Evolutionary conservation across 129 eudicot genomes (phyloP), one percentile per base, ranked within the genome.

Genomic region (Chrysanthemum makinoi): DNA sequence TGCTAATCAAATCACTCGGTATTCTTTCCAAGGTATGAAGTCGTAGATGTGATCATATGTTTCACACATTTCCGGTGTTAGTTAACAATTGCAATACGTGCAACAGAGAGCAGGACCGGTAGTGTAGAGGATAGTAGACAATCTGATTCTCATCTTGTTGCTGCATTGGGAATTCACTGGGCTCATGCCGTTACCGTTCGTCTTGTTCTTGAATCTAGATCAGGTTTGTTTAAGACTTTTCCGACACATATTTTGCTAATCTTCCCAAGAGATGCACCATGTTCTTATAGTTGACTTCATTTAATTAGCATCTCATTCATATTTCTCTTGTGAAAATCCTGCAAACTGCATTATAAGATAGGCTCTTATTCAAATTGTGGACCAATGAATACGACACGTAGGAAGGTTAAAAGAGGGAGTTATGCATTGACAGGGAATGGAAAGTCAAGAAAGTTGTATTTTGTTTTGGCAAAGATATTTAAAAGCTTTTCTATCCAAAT

Each of bases 81-180:
- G 59, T 16, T 16, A 53, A n/a, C 22, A 5, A 53, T 1, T 53
- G 9, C 19, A 53, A 16, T 53, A 53, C 59, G 19, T 15, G 19
- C 8, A 53, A 53, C 17, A 16, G 17, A 53, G 17, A 16, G 10
- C 19, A 53, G 59, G 22, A 18, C 59, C 10, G 22, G 22, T 13
- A 53, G 19, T 24, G 33, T 12, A 59, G 64, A 59, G 12, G 64
- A 62, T 76, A 58, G 67, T 35, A 24, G 83, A 30, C 82, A 75
- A 46, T 77, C 63, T 68, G 90, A 84, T 69, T 91, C 90, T 72
- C 92, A 84, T 80, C 96, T 91, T 61, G 89, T 91, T 83, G 95
- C 97, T 81, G 97, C 97, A 68, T 66, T 91, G 72, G 97, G 97
- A 22, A 86, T 91, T 67, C 89, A 84, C 68, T 91, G 97, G 97